Evolutionary conservation across 345 rosid species (phyloP), one percentile per base, ranked within the genome.

Genomic region (Bretschneidera sinensis): DNA sequence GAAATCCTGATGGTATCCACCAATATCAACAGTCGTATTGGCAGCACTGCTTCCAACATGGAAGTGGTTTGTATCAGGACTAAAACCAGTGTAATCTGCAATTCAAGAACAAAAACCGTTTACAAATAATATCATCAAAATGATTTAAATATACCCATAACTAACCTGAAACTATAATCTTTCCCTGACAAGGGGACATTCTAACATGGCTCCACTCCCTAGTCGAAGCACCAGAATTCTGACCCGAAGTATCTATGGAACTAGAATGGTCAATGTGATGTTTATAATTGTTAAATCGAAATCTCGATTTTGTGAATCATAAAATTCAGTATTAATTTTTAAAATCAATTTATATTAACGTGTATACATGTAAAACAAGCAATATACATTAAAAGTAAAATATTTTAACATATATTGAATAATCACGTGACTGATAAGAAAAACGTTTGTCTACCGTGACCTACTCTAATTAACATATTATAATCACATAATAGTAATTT

Each of bases 161-260:
- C 65, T 61, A 62, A 84, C 81, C 82, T 70, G 82, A 62, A 70
- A 71, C 60, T 48, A 53, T 48, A 67, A 66, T 65, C 81, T 90
- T 86, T 67, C 84, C 81, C 66, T 67, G 84, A 62, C 65, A 74
- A 59, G 83, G 71, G 71, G 85, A 62, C 43, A 67, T 47, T 56
- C 82, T 67, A 57, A 65, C 48, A 77, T 76, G 86, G 73, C 62
- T 81, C 97, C 87, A 84, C 20, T 83, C 89, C 62, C 75, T 73
- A 24, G 78, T 51, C 55, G 60, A 45, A 39, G 73, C 73, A 64
- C 59, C 69, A 72, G 83, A 77, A 67, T 59, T 70, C 52, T 65
- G 91, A 66, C 76, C 80, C 34, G 82, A 65, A 67, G 71, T 70
- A 25, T 75, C 87, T 71, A 65, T 57, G 2, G 77, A 50, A 59